Conservation (phyloP, 805 yeast genomes). For the Pichia pseudocactophila region DNA sequence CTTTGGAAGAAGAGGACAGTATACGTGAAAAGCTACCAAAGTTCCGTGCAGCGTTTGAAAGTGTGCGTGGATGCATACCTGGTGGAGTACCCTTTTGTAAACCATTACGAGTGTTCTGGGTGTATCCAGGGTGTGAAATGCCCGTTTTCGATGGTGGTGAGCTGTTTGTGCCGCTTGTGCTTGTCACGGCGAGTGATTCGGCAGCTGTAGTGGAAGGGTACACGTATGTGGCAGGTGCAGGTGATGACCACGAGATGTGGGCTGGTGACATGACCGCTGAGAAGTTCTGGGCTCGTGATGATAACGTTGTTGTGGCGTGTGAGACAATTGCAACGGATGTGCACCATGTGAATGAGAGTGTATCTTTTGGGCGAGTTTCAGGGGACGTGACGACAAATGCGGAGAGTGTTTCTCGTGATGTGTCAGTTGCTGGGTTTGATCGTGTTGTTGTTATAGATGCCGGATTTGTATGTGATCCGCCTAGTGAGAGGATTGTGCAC, state of each 20-base stretch:
- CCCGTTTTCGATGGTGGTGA: conserved; percentile 2
- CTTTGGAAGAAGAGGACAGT: conserved; percentile 45
- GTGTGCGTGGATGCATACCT: conserved; percentile 1
- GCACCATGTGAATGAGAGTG: conserved; percentile 9
- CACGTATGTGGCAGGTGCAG: conserved; percentile 83
- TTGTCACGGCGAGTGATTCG: conserved; percentile 59
- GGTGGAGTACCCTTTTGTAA: conserved; percentile 27
- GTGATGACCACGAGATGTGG: conserved; percentile 92
- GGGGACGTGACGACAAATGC: conserved; percentile 1
- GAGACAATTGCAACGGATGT: background rate
- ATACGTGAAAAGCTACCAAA: conserved; percentile 42
- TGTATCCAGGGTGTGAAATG: conserved; percentile 41
- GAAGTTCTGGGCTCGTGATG: conserved; percentile 46
- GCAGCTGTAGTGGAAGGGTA: conserved; percentile 37
- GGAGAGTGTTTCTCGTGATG: too few relatives aligned
- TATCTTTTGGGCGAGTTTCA: conserved; percentile 20
- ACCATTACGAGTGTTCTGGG: conserved; percentile 62
- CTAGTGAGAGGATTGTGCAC: too few relatives aligned
- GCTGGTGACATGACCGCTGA: conserved; percentile 44
- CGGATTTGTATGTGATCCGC: too few relatives aligned
- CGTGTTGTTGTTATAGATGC: conserved; percentile 17
- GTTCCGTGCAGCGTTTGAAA: background rate
- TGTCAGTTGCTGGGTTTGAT: conserved; percentile 17
- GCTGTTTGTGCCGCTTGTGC: conserved; percentile 34
- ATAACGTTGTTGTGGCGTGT: too few relatives aligned